Percentiles rank a stretch among this genome's conserved stretches.
Conservation (phyloP, 1,284 basidiomycete genomes). For the Schizopora paradoxa region DNA sequence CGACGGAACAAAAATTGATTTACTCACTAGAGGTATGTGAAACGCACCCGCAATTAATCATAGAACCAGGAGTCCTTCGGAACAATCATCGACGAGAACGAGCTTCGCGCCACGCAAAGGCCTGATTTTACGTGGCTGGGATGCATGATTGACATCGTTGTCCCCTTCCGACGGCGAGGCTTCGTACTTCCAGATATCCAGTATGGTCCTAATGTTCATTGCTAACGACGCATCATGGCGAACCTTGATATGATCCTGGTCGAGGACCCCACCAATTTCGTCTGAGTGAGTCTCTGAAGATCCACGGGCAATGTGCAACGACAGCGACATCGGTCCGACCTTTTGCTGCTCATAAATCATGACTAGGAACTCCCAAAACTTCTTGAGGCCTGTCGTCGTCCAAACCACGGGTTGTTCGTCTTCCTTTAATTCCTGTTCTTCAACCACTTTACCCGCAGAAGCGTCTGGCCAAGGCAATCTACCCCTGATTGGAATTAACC, state of each 20-base stretch:
- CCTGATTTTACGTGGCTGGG: not conserved
- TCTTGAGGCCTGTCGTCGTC: slow-evolving; percentile 40
- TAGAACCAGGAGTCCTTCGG: too few species aligned
- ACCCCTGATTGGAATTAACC: slow-evolving; percentile 63
- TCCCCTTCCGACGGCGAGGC: slow-evolving; percentile 9
- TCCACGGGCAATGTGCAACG: slow-evolving; percentile 44
- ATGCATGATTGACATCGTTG: slow-evolving; percentile 6
- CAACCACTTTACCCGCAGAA: slow-evolving; percentile 39
- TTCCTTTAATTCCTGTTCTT: too few species aligned
- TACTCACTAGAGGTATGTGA: too few species aligned
- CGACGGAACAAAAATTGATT: too few species aligned
- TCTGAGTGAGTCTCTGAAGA: slow-evolving; percentile 17
- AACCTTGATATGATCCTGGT: slow-evolving; percentile 50
- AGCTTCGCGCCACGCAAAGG: slow-evolving; percentile 10
- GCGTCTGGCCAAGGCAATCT: slow-evolving; percentile 44
- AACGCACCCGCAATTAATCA: too few species aligned
- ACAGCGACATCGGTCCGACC: slow-evolving; percentile 47
- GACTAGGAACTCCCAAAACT: slow-evolving; percentile 52
- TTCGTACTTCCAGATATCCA: slow-evolving; percentile 47
- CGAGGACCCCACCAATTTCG: slow-evolving; percentile 27
- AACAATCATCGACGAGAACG: slow-evolving; percentile 13
- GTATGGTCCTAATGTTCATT: slow-evolving; percentile 43
- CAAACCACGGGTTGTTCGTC: slow-evolving; percentile 36
- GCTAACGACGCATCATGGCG: slow-evolving; percentile 51
- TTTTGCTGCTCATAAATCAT: slow-evolving; percentile 33